Evolutionary conservation across 2,329 filamentous ascomycete genomes (phyloP).

Genomic region (Dactylonectria estremocensis): DNA sequence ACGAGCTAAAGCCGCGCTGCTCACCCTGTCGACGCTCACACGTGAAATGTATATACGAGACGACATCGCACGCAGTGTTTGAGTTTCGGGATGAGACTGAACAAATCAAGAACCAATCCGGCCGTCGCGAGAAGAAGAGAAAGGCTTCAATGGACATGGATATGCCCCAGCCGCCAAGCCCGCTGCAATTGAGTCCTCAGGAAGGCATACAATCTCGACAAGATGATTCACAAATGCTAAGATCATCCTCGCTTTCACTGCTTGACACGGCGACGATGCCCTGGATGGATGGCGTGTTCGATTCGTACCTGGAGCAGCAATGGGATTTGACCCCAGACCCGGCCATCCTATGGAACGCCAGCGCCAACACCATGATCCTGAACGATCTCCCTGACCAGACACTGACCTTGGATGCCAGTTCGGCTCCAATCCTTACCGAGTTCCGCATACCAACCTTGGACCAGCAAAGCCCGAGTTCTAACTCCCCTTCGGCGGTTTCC

Average conservation of each 20-base stretch:
- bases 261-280: not conserved
- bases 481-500: not conserved
- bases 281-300: not conserved
- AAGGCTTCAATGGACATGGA: not conserved
- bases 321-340: not conserved
- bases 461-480: not conserved
- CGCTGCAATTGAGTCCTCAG: not conserved
- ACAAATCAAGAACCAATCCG: not conserved
- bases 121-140: not conserved
- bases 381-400: not conserved
- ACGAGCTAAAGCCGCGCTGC: not conserved
- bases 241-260: not conserved
- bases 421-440: not conserved
- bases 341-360: not conserved
- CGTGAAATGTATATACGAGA: constrained; percentile 1
- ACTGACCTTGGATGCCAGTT: not conserved
- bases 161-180: not conserved
- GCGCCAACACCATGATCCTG: not conserved
- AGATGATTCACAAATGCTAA: not conserved
- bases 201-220: not conserved
- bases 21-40: not conserved
- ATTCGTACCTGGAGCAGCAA: not conserved
- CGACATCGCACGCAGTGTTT: not conserved
- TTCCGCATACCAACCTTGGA: not conserved
- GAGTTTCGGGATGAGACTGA: constrained; percentile 10